A percentile compares a stretch with the other conserved stretches of the same genome.
Conservation (phyloP, 1,284 basidiomycete species). For the Pascua sp. region DNA sequence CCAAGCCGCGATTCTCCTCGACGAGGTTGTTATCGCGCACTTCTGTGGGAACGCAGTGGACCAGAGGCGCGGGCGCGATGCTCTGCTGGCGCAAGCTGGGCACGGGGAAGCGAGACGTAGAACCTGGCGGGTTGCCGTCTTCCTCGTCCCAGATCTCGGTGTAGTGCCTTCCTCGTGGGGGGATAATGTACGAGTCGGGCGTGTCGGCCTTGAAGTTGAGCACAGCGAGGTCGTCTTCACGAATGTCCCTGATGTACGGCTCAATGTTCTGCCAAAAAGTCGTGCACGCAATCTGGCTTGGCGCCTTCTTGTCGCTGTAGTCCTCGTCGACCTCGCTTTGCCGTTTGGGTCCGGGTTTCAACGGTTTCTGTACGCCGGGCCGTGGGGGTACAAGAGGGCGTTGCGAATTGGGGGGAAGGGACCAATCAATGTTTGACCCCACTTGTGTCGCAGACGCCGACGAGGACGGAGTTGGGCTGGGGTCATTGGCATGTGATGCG, state of each 20-base stretch:
- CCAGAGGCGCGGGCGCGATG: slow-evolving; percentile 2
- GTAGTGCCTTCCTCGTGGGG: slow-evolving; percentile 83
- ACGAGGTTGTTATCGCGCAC: slow-evolving; percentile 41
- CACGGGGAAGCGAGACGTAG: slow-evolving; percentile 33
- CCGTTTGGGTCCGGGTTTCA: slow-evolving; percentile 72
- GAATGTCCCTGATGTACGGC: slow-evolving; percentile 75
- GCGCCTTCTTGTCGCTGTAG: slow-evolving; percentile 72
- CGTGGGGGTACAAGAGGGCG: slow-evolving; percentile 60
- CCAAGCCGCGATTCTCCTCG: slow-evolving; percentile 42
- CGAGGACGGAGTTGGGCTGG: slow-evolving; percentile 50
- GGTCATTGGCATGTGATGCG: slow-evolving; percentile 24
- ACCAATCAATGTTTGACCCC: slow-evolving; percentile 43
- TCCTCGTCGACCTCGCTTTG: slow-evolving; percentile 78
- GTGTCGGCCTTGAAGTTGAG: slow-evolving; percentile 81
- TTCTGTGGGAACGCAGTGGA: slow-evolving; percentile 21
- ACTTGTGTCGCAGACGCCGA: slow-evolving; percentile 28
- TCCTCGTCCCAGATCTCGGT: slow-evolving; percentile 87
- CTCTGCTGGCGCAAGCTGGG: slow-evolving; percentile 30
- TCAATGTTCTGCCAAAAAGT: slow-evolving; percentile 83
- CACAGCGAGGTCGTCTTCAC: slow-evolving; percentile 87
- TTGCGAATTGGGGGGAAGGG: slow-evolving; percentile 30
- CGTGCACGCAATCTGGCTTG: slow-evolving; percentile 54
- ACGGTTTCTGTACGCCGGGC: slow-evolving; percentile 63
- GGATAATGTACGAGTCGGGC: slow-evolving; percentile 77
- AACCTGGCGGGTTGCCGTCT: slow-evolving; percentile 56